These are phyloP conservation scores for Suillus decipiens DNA, from an alignment of 768 basidiomycete genomes.

Conservation along the genomic window DNA sequence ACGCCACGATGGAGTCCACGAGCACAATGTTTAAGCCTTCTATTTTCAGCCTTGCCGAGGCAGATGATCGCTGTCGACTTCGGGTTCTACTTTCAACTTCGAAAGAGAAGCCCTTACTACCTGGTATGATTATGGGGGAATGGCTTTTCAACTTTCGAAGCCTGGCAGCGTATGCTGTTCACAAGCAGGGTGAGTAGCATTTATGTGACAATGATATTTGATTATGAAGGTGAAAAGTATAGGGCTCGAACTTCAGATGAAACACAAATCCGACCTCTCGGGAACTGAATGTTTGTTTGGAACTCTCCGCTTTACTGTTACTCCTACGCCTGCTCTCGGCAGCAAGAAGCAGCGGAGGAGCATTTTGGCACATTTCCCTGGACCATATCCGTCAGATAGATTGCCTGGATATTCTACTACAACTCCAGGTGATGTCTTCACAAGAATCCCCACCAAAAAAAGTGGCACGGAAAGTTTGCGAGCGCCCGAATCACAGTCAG, in stretches of 20 bases:
- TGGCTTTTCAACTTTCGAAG: not conserved
- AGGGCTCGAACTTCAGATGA: not conserved
- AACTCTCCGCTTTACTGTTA: not conserved
- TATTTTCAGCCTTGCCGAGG: not conserved
- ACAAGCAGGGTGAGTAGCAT: not conserved
- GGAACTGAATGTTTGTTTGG: not conserved
- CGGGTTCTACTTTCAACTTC: not conserved
- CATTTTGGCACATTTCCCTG: not conserved
- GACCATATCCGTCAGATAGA: not conserved
- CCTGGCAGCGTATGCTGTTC: not conserved
- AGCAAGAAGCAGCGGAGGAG: not conserved
- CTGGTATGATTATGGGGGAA: not conserved
- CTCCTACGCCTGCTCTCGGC: not conserved
- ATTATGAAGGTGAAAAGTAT: not conserved
- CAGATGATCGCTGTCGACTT: not conserved
- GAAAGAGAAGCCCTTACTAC: not conserved
- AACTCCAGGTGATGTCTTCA: too few relatives aligned
- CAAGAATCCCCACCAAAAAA: too few relatives aligned
- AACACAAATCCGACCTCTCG: too few relatives aligned
- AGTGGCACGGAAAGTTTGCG: not conserved
- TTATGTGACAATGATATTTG: not conserved
- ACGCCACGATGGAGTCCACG: not conserved
- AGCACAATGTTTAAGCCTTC: not conserved
- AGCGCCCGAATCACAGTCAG: not conserved
- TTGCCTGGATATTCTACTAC: not conserved